Conservation (phyloP, 2,329 filamentous ascomycete genomes). For the Mollisia scopiformis region DNA sequence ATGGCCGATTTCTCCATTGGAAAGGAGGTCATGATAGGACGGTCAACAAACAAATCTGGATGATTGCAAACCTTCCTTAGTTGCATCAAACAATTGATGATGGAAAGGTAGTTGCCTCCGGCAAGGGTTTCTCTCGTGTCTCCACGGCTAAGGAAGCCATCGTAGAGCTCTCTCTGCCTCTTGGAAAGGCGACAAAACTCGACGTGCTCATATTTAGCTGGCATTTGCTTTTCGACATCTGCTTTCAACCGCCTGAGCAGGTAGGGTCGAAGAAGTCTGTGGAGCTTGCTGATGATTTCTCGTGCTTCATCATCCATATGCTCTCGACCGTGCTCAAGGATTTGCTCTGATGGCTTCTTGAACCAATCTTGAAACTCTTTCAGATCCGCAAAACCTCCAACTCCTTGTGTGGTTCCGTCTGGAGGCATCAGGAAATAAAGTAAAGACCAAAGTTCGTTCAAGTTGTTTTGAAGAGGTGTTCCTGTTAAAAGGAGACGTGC, state of each 20-base stretch:
- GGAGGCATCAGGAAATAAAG: slow-evolving; percentile 96
- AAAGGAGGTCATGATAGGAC: slow-evolving; percentile 96
- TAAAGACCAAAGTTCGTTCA: slow-evolving; percentile 95
- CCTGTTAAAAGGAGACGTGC: slow-evolving; percentile 87
- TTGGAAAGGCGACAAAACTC: slow-evolving; percentile 95
- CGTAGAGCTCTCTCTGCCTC: slow-evolving; percentile 91
- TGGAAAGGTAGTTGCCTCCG: slow-evolving; percentile 94
- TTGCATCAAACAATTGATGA: slow-evolving; percentile 98
- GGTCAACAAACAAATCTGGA: slow-evolving; percentile 93
- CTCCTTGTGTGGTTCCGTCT: slow-evolving; percentile 70
- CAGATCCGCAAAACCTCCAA: slow-evolving; percentile 91
- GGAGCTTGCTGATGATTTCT: slow-evolving; percentile 88
- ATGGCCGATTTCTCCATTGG: slow-evolving; percentile 82
- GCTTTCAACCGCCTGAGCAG: slow-evolving; percentile 88
- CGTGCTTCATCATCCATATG: slow-evolving; percentile 94
- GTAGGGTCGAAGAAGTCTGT: slow-evolving; percentile 91
- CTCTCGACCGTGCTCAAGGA: slow-evolving; percentile 90
- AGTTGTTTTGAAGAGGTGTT: slow-evolving; percentile 94
- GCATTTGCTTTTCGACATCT: slow-evolving; percentile 99
- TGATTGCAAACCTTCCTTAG: slow-evolving; percentile 98
- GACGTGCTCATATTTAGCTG: slow-evolving; percentile 95
- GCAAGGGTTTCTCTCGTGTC: slow-evolving; percentile 88
- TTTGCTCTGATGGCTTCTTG: slow-evolving; percentile 92
- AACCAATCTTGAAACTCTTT: slow-evolving; percentile 97
- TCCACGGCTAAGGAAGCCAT: slow-evolving; percentile 89